Evolutionary conservation across 139 green algal species (phyloP).

Genomic region (Limnomonas spitsbergensis): DNA sequence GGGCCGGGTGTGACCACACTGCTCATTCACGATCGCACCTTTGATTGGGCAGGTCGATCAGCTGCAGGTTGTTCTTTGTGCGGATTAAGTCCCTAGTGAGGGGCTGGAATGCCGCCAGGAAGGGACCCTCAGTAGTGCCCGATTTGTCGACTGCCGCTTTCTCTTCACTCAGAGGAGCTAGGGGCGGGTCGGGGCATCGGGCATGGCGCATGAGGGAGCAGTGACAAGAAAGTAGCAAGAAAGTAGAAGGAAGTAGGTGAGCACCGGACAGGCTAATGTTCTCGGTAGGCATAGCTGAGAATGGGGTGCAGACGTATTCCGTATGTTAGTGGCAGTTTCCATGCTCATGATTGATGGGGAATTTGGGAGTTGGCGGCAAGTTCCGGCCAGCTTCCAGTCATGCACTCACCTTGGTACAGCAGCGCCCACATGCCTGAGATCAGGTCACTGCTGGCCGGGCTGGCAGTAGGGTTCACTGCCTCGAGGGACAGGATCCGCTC

Average conservation of each 20-base stretch:
- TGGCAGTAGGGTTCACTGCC: neutral
- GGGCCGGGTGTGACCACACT: no score
- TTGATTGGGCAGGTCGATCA: conserved; percentile 21
- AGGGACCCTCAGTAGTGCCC: conserved; percentile 36
- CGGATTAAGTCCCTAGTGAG: neutral
- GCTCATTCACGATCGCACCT: conserved; percentile 18
- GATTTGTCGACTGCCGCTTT: conserved; percentile 12
- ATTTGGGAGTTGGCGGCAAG: no score
- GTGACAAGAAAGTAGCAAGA: no score
- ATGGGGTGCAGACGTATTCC: no score
- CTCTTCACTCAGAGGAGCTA: conserved; percentile 28
- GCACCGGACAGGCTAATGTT: no score
- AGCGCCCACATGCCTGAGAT: neutral
- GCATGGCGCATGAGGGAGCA: no score
- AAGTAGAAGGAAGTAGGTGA: no score
- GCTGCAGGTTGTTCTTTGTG: neutral
- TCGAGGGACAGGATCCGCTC: neutral
- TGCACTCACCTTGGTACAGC: neutral
- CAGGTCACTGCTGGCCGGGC: neutral
- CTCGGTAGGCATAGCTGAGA: no score
- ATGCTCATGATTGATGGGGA: no score
- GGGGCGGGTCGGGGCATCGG: neutral
- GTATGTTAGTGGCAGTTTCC: no score
- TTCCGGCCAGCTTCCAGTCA: no score
- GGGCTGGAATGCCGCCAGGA: conserved; percentile 32